These are phyloP conservation scores for Mycena galericulata DNA, from an alignment of 768 basidiomycete genomes.

Conservation along the genomic window DNA sequence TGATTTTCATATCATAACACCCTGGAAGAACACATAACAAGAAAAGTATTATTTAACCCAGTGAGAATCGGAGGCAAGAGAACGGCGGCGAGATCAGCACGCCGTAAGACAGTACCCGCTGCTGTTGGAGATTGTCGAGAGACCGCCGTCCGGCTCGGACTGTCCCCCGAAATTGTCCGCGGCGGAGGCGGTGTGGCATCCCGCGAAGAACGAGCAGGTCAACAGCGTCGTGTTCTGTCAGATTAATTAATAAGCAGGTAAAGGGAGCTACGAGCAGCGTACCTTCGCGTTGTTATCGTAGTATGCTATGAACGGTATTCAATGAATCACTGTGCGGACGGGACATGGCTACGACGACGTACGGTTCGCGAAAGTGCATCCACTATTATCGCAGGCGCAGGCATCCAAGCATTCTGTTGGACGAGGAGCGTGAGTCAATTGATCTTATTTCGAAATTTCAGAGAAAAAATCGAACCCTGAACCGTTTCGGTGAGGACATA, in stretches of 20 bases:
- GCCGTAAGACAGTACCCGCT: no score
- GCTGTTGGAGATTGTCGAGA: no score
- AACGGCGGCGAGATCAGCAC: no score
- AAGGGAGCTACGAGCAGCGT: neutral
- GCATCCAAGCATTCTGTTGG: no score
- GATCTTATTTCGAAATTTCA: conserved; percentile 4
- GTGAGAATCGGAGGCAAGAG: no score
- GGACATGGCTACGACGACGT: neutral
- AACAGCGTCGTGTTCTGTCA: conserved; percentile 5
- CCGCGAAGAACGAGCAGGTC: conserved; percentile 19
- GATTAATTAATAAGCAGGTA: neutral
- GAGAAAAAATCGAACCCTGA: conserved; percentile 6
- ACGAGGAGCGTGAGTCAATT: no score
- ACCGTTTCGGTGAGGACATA: conserved; percentile 22
- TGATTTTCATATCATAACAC: no score
- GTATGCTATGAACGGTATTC: neutral
- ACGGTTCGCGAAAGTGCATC: no score
- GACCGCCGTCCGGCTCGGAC: no score
- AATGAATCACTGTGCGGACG: neutral
- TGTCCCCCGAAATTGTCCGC: conserved; percentile 26
- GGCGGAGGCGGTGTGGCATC: conserved; percentile 22
- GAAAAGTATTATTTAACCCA: no score
- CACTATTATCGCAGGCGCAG: no score
- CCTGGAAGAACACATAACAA: no score
- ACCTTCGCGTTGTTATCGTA: neutral